Evolutionary conservation across 2,329 filamentous ascomycete species (phyloP).

Genomic region (Bipolaris zeicola): DNA sequence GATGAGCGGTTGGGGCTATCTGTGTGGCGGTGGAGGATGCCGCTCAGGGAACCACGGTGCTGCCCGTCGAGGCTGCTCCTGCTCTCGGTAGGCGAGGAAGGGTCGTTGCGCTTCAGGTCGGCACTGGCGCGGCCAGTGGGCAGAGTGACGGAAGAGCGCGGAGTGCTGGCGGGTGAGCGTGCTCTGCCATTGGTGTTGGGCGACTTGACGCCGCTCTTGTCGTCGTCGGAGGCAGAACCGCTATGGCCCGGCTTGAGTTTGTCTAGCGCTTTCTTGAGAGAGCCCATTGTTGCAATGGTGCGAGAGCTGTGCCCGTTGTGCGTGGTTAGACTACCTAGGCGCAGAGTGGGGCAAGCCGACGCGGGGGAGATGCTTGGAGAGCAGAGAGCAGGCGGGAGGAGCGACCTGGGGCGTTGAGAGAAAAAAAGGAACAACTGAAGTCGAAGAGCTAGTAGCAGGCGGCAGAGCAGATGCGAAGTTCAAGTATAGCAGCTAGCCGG

Average conservation of each 20-base stretch:
- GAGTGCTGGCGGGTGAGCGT: conserved; percentile 32
- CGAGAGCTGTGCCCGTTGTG: conserved; percentile 33
- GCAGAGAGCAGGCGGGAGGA: neutral
- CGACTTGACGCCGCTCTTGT: conserved; percentile 39
- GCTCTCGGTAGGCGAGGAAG: conserved; percentile 38
- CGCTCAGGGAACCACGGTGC: conserved; percentile 35
- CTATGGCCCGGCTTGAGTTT: conserved; percentile 49
- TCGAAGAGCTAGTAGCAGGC: neutral
- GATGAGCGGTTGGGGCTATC: conserved; percentile 41
- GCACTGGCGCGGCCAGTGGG: conserved; percentile 37
- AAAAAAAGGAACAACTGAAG: neutral
- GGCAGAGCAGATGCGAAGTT: neutral
- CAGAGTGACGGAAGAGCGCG: conserved; percentile 37
- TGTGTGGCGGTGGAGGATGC: conserved; percentile 46
- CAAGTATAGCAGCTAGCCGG: conserved; percentile 9
- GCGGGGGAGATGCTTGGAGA: conserved; percentile 15
- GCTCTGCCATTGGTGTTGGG: conserved; percentile 35
- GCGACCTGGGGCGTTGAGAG: neutral
- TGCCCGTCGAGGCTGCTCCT: conserved; percentile 39
- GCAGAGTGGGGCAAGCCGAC: conserved; percentile 36
- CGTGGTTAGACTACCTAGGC: conserved; percentile 34
- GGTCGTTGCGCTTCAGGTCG: conserved; percentile 42
- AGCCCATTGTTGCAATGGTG: conserved; percentile 32
- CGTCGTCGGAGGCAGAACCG: conserved; percentile 44
- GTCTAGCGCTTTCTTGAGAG: conserved; percentile 54